These are phyloP conservation scores for Dorcoceras hygrometricum DNA, from an alignment of 257 asterid genomes.

Conservation along the genomic window DNA sequence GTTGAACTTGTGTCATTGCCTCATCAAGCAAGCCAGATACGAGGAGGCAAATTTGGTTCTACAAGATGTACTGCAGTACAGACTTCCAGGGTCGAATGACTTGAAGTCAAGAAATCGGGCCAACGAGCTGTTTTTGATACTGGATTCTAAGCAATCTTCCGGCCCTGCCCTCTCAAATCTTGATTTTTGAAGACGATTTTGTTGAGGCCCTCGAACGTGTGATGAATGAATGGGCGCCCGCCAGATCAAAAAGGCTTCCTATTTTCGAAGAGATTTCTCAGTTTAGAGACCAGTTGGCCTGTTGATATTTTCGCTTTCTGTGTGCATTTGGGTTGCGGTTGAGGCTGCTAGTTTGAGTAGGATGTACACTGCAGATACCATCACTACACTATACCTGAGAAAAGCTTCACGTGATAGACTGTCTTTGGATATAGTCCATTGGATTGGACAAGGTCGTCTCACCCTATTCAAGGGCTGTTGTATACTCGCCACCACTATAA, in stretches of 20 bases:
- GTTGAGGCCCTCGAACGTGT: slow-evolving; percentile 49
- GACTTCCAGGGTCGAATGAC: slow-evolving; percentile 63
- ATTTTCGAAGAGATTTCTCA: slow-evolving; percentile 79
- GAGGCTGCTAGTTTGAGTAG: background rate
- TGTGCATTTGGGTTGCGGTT: background rate
- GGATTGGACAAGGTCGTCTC: no score
- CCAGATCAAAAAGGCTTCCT: slow-evolving; percentile 72
- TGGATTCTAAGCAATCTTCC: slow-evolving; percentile 32
- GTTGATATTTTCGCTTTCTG: slow-evolving; percentile 32
- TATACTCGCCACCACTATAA: no score
- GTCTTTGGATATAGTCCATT: no score
- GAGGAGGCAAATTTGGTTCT: slow-evolving; percentile 58
- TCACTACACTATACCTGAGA: no score
- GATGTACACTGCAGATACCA: no score
- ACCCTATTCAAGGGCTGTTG: background rate
- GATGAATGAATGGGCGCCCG: slow-evolving; percentile 57
- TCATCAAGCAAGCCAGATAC: slow-evolving; percentile 54
- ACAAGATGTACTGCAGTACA: slow-evolving; percentile 48
- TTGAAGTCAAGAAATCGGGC: slow-evolving; percentile 51
- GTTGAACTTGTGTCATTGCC: slow-evolving; percentile 67
- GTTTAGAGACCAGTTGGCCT: slow-evolving; percentile 74
- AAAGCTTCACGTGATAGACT: no score
- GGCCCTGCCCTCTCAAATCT: slow-evolving; percentile 12
- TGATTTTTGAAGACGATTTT: slow-evolving; percentile 52
- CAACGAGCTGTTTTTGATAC: slow-evolving; percentile 43